A percentile compares a stretch with the other conserved stretches of the same genome.
These are phyloP conservation scores for Cairneyella variabilis DNA, from an alignment of 495 filamentous ascomycete genomes.

Conservation along the genomic window DNA sequence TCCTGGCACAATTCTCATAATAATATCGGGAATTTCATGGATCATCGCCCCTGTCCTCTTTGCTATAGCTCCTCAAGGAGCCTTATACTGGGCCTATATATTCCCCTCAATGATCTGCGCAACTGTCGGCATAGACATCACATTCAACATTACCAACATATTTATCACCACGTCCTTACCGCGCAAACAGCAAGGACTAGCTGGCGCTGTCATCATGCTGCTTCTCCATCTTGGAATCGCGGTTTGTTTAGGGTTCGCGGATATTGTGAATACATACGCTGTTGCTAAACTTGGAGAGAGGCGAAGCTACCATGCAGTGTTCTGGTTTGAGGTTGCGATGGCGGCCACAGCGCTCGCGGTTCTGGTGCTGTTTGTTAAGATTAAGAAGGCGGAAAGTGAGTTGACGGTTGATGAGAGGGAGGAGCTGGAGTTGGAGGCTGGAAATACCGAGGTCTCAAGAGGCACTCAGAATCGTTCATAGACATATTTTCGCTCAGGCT, in stretches of 20 bases:
- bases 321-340: conserved; percentile 63
- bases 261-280: conserved; percentile 52
- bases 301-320: conserved; percentile 57
- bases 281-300: conserved; percentile 41
- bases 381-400: conserved; percentile 63
- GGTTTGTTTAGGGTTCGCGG: conserved; percentile 72
- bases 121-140: conserved; percentile 80
- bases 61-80: conserved; percentile 60
- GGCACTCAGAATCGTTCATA: no score
- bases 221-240: conserved; percentile 77
- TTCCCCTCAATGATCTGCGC: conserved; percentile 81
- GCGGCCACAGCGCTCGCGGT: conserved; percentile 52
- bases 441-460: no score
- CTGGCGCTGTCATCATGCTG: conserved; percentile 58
- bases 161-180: conserved; percentile 79
- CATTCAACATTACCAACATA: conserved; percentile 78
- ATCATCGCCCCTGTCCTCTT: conserved; percentile 65
- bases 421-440: conserved; percentile 27
- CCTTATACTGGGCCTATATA: conserved; percentile 63
- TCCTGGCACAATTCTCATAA: conserved; percentile 64
- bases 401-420: conserved; percentile 64
- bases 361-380: conserved; percentile 57
- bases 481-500: no score
- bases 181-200: conserved; percentile 65
- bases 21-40: conserved; percentile 63